Base-by-base conservation (phyloP, 2,329 filamentous ascomycete genomes). In the Ophiostoma sp. region DNA sequence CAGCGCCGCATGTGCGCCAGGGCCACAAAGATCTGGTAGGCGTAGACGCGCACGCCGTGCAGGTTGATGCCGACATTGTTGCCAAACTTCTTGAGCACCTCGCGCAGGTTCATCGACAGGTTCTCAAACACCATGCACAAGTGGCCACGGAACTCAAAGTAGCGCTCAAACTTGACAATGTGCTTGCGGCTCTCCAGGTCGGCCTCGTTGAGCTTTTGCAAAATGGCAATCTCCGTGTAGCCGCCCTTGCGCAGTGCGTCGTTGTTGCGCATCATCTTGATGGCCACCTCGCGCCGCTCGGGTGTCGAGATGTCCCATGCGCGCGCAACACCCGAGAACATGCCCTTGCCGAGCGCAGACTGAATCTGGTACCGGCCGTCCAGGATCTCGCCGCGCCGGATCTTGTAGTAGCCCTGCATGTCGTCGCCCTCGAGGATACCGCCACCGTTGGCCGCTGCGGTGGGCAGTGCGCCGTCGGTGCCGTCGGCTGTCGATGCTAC, bases 251-350 rank as follows among this genome's bases (percentile, higher is more conserved):
- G 86, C 79, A 97, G 90, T 15, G 92, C 91, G 77, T 97, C 94
- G 76, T 99, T 98, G 79, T 96, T 96, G 73, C 95, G 91, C 80
- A 98, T 96, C 76, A 99, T 95, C 81, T 99, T 99, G 84, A 99
- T 91, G 33, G 95, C 95, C 41, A 98, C 94, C n/a, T 91, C 79
- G 75, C 87, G 86, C 76, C 89, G 89, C 71, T 89, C 89, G 4
- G 67, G 36, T 71, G 86, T 91, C 67, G 87, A 88, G 31, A 90
- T 86, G 79, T 97, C 94, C 73, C 87, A 85, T 31, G 95, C 95
- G 73, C 93, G 89, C 69, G 95, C 93, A n/a, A 99, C 95, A 10
- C 93, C 93, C 0, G 95, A 96, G 78, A 97, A 99, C 86, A 97
- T 97, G 75, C 95, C 95, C 79, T 92, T 93, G 73, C 95, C 95